Percentiles rank a stretch among this genome's conserved stretches.
Evolutionary conservation across 2,329 filamentous ascomycete species (phyloP).

Genomic region (Coleophoma eucalyptorum): DNA sequence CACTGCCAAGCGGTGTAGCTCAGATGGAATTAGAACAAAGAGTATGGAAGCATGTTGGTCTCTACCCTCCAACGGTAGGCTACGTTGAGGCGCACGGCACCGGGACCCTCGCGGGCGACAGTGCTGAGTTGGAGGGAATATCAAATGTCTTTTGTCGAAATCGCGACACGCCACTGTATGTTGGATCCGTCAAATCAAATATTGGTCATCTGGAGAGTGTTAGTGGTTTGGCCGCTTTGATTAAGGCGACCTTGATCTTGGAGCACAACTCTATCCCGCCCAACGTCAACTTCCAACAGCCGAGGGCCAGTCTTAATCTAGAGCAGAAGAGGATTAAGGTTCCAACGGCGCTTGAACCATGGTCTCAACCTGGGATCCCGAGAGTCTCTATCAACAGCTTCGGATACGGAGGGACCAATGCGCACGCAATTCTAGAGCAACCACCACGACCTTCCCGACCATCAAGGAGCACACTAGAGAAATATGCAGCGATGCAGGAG

Average conservation of each 20-base stretch:
- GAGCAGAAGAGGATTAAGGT: constrained; percentile 12
- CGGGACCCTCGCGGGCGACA: constrained; percentile 22
- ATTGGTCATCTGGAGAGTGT: neutral
- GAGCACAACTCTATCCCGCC: neutral
- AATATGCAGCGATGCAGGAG: too few species aligned
- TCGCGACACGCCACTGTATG: constrained; percentile 12
- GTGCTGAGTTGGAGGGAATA: constrained; percentile 21
- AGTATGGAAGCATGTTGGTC: constrained; percentile 10
- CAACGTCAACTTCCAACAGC: neutral
- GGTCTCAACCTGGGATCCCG: neutral
- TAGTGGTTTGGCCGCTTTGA: neutral
- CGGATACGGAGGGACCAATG: constrained; percentile 16
- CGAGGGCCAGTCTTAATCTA: neutral
- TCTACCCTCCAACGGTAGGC: constrained; percentile 5
- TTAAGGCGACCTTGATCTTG: neutral
- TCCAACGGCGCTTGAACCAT: neutral
- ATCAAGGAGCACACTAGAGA: too few species aligned
- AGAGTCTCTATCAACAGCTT: constrained; percentile 12
- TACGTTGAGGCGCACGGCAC: constrained; percentile 14
- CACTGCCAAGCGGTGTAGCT: constrained; percentile 37
- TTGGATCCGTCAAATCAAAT: constrained; percentile 26
- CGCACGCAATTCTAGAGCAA: constrained; percentile 30
- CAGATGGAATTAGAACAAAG: constrained; percentile 29
- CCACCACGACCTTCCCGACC: neutral
- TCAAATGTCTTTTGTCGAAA: constrained; percentile 13